A percentile compares a stretch with the other conserved stretches of the same genome.
Evolutionary conservation across 345 rosid species (phyloP).

Genomic region (Camelina neglecta): DNA sequence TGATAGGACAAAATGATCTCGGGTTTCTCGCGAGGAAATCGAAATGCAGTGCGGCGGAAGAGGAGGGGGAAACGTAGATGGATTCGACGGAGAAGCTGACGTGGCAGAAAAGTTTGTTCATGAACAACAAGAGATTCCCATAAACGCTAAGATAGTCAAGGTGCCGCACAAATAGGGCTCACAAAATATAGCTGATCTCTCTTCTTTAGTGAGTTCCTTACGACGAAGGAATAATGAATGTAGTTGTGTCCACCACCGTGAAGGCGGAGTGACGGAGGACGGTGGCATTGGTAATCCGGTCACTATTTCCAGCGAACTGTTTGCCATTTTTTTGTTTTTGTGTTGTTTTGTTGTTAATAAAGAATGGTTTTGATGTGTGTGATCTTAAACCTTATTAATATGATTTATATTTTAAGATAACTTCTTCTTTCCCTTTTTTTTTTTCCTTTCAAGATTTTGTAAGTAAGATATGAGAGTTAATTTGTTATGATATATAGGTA

Average conservation of each 20-base stretch:
- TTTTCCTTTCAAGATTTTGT: not conserved
- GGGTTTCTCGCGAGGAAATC: slow-evolving; percentile 28
- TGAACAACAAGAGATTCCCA: not conserved
- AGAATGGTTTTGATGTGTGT: not conserved
- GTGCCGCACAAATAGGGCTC: not conserved
- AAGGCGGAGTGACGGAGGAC: slow-evolving; percentile 9
- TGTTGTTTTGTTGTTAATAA: not conserved
- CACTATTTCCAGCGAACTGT: not conserved
- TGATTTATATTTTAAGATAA: too few species aligned
- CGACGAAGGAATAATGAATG: not conserved
- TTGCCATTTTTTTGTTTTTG: not conserved
- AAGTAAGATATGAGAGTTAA: not conserved
- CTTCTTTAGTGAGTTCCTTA: not conserved
- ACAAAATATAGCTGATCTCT: not conserved
- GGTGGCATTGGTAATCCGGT: not conserved
- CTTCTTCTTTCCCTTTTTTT: too few species aligned
- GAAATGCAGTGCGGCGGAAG: slow-evolving; percentile 6
- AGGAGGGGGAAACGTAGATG: not conserved
- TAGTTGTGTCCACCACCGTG: slow-evolving; percentile 23
- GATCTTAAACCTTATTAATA: not conserved
- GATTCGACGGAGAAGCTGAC: slow-evolving; percentile 27
- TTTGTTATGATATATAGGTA: not conserved
- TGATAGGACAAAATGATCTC: not conserved
- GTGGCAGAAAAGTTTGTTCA: not conserved
- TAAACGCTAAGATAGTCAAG: accelerated